Evolutionary conservation across 192 early-diverging fungal species (phyloP).

Genomic region (Umbelopsis vinacea): DNA sequence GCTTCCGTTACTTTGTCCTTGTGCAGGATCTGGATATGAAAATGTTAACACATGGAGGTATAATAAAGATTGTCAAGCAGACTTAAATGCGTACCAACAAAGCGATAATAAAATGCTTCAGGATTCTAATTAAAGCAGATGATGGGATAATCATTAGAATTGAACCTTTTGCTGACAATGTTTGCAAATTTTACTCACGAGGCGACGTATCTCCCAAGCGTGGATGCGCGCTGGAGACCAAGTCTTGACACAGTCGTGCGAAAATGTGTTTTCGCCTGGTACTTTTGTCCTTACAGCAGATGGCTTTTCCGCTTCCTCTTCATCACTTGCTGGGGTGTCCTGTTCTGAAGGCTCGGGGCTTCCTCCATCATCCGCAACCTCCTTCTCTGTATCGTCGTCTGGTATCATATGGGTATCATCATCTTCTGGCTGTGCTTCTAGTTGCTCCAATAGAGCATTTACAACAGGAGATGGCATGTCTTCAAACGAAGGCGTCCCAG

Average conservation of each 20-base stretch:
- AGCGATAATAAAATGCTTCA: conserved; percentile 60
- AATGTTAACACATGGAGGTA: neutral
- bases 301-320: neutral
- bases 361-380: neutral
- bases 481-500: neutral
- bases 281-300: conserved; percentile 6
- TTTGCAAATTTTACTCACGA: neutral
- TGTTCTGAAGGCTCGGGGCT: neutral
- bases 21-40: conserved; percentile 44
- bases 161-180: neutral
- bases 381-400: neutral
- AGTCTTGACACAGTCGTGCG: conserved; percentile 41
- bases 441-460: neutral
- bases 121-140: conserved; percentile 36
- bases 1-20: conserved; percentile 57
- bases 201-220: conserved; percentile 49
- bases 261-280: conserved; percentile 48
- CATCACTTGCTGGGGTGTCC: neutral
- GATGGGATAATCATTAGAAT: neutral
- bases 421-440: conserved; percentile 4
- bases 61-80: neutral
- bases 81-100: conserved; percentile 46
- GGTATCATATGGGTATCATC: conserved; percentile 18
- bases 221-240: conserved; percentile 56
- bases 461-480: conserved; percentile 16